Evolutionary conservation across 2,329 filamentous ascomycete genomes (phyloP).

Genomic region (Drechslerella dactyloides): DNA sequence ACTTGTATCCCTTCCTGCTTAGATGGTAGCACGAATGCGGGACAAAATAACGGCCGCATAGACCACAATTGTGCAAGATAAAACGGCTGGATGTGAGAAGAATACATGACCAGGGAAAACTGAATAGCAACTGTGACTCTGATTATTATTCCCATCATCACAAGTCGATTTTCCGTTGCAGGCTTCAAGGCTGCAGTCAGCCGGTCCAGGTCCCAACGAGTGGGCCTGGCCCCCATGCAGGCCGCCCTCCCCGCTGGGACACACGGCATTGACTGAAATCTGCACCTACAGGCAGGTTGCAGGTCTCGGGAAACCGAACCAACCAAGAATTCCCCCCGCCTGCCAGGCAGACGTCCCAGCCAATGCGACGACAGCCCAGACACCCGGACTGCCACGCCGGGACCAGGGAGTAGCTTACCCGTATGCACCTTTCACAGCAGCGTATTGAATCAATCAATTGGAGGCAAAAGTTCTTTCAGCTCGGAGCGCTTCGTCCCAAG

Average conservation of each 20-base stretch:
- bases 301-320: slow-evolving; percentile 27
- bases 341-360: slow-evolving; percentile 37
- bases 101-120: too few species aligned
- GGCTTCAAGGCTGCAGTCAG: neutral
- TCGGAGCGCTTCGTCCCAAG: neutral
- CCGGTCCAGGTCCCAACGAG: neutral
- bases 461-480: neutral
- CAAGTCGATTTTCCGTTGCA: too few species aligned
- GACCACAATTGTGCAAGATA: neutral
- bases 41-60: neutral
- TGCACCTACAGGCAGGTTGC: slow-evolving; percentile 29
- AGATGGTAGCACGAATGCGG: neutral
- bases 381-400: slow-evolving; percentile 13
- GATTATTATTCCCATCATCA: neutral
- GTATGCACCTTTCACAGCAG: neutral
- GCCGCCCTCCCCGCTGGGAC: slow-evolving; percentile 1
- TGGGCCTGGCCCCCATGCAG: slow-evolving; percentile 8
- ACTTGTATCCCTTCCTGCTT: neutral
- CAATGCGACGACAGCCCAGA: slow-evolving; percentile 20
- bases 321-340: slow-evolving; percentile 43
- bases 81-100: neutral
- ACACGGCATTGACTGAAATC: slow-evolving; percentile 6
- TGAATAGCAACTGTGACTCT: too few species aligned
- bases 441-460: neutral
- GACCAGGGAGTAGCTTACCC: slow-evolving; percentile 23